Evolutionary conservation across 225 moss, liverwort and hornwort species (phyloP).

Genomic region (Bryoerythrophyllum caledonicum): DNA sequence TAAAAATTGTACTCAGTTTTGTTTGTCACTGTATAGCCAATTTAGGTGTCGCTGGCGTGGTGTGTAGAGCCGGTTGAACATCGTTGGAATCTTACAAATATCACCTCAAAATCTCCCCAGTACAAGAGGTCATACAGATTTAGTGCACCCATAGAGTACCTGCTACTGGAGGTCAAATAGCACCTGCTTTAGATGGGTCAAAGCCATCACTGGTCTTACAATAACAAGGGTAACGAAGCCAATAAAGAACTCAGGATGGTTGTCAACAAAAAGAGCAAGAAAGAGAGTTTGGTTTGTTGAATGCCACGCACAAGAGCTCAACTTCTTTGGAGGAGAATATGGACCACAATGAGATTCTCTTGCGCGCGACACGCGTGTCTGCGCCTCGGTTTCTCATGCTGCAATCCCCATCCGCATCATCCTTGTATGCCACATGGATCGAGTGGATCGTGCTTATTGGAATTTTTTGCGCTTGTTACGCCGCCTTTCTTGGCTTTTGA

Average conservation of each 20-base stretch:
- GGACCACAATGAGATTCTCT: background rate
- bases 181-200: background rate
- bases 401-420: background rate
- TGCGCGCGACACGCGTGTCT: background rate
- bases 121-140: too few relatives aligned
- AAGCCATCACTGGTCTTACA: background rate
- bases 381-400: background rate
- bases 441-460: background rate
- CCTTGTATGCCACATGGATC: background rate
- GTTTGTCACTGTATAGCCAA: too few relatives aligned
- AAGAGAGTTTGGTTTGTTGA: constrained; percentile 15
- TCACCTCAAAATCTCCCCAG: too few relatives aligned
- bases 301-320: background rate
- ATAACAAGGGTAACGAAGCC: background rate
- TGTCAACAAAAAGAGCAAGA: constrained; percentile 15
- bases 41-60: too few relatives aligned
- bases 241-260: background rate
- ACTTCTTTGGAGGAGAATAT: background rate
- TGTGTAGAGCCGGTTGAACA: too few relatives aligned
- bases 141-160: too few relatives aligned
- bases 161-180: background rate
- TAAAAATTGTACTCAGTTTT: too few relatives aligned
- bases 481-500: constrained; percentile 30
- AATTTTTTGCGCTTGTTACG: background rate
- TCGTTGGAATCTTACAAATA: too few relatives aligned